Evolutionary conservation across 305 asterid genomes (phyloP).

Genomic region (Caryopteris hybrid): DNA sequence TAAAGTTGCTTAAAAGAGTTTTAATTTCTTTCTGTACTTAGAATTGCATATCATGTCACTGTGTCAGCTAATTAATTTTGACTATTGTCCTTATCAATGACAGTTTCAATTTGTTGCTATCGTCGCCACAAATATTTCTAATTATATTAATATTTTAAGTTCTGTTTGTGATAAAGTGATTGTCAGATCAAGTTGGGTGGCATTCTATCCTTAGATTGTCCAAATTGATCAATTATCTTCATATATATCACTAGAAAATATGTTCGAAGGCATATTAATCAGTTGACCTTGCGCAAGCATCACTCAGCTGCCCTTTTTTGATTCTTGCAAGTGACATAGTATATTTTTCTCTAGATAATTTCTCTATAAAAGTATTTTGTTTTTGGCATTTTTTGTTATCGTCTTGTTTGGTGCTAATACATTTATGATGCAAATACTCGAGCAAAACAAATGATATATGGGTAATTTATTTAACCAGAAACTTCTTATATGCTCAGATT

Average conservation of each 20-base stretch:
- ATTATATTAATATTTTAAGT: not conserved
- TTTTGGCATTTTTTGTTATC: not conserved
- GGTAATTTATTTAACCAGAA: not conserved
- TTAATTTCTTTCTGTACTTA: not conserved
- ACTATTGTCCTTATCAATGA: not conserved
- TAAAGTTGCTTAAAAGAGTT: too few species aligned
- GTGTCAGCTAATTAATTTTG: not conserved
- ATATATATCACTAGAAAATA: not conserved
- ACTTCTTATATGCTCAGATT: not conserved
- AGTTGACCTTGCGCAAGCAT: not conserved
- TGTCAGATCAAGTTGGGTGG: too few species aligned
- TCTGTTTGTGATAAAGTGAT: not conserved
- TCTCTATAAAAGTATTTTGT: not conserved
- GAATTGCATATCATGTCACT: not conserved
- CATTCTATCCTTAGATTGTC: not conserved
- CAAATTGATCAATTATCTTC: not conserved
- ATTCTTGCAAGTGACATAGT: not conserved
- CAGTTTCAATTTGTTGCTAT: not conserved
- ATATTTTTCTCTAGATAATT: not conserved
- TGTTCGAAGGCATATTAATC: not conserved
- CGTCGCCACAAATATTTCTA: not conserved
- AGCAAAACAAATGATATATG: not conserved
- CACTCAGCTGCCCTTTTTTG: not conserved
- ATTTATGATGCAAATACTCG: too few species aligned
- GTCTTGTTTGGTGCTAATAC: constrained; percentile 3